Base-by-base conservation (phyloP, 495 filamentous ascomycete species). In the Xylaria curta region DNA sequence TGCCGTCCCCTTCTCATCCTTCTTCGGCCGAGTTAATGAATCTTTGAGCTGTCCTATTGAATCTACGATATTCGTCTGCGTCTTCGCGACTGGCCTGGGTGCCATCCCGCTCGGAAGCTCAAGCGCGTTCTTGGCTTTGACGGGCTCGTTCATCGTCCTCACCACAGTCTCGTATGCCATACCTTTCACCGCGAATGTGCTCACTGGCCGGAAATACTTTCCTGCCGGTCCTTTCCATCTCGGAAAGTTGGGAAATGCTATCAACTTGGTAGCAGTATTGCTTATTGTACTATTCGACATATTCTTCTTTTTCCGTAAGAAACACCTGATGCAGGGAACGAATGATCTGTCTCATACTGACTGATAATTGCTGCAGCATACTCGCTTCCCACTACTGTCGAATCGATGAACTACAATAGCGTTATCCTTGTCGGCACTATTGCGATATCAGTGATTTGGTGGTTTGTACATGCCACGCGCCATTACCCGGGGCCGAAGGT, bases 91-190 rank as follows among this genome's bases (percentile, higher is more conserved):
- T 10, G 81, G 88, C 61, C 84, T 97, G 6, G 93, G 91, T 13
- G 89, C 87, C 72, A 94, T 96, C 74, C 92, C 92, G 44, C 83
- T 96, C 5, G 92, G 91, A 24, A 89, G 83, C 54, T 85, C 85
- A 0, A 92, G 91, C 0, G 94, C 94, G 0, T 97, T 97, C 83
- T 85, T 85, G 47, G 91, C 91, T 69, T 87, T 96, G 7, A 89
- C 93, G 2, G 91, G 91, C 2, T 89, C 86, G 0, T 95, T 93
- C 77, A 89, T 94, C 74, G 88, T 94, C 69, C 84, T 95, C 17
- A 89, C 89, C 33, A 91, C 89, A 4, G 79, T 90, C 3, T 94
- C 91, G 0, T 97, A 96, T 74, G 86, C 91, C 51, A 87, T 90
- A 63, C 92, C 93, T 19, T 93, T 97, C 74, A 84, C 91, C 46